A percentile compares a stretch with the other conserved stretches of the same genome.
phyloP scores from a whole-genome alignment of 768 basidiomycete species.

The Cystobasidium onofrii region DNA sequence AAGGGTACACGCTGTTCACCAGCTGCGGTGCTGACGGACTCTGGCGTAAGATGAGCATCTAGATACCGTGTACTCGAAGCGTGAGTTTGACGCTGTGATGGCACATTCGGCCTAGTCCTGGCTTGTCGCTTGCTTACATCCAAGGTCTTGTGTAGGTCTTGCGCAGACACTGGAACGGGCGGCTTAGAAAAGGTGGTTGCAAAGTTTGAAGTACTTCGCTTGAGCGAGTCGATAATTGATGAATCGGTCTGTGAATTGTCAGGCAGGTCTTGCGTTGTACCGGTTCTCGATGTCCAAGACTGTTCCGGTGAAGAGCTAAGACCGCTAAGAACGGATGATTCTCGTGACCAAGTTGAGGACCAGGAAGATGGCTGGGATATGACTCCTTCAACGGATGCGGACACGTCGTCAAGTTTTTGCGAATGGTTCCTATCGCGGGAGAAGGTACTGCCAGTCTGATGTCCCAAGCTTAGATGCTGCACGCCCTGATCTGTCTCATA shows the following conservation, averaged over 20 bases:
- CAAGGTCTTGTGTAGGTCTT: not conserved
- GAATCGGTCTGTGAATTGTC: not conserved
- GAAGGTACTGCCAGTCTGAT: not conserved
- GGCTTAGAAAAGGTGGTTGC: conserved; percentile 24
- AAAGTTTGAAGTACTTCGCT: not conserved
- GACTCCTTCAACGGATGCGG: not conserved
- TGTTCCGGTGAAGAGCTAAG: too few species aligned
- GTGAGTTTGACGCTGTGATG: too few species aligned
- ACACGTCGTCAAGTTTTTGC: not conserved
- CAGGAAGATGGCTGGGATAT: not conserved
- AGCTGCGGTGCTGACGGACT: not conserved
- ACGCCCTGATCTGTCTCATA: too few species aligned
- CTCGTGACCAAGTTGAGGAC: not conserved
- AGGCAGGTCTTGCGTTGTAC: not conserved
- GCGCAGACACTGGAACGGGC: not conserved
- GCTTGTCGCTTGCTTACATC: too few species aligned
- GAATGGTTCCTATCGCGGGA: not conserved
- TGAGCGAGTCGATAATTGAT: conserved; percentile 6
- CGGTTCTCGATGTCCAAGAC: not conserved
- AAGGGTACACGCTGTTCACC: not conserved
- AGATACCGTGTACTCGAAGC: too few species aligned
- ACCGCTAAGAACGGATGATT: not conserved
- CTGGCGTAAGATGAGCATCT: not conserved
- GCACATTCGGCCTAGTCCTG: too few species aligned
- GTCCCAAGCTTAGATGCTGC: too few species aligned